Conservation (phyloP, 2,329 filamentous ascomycete genomes). For the Aspergillus proliferans region DNA sequence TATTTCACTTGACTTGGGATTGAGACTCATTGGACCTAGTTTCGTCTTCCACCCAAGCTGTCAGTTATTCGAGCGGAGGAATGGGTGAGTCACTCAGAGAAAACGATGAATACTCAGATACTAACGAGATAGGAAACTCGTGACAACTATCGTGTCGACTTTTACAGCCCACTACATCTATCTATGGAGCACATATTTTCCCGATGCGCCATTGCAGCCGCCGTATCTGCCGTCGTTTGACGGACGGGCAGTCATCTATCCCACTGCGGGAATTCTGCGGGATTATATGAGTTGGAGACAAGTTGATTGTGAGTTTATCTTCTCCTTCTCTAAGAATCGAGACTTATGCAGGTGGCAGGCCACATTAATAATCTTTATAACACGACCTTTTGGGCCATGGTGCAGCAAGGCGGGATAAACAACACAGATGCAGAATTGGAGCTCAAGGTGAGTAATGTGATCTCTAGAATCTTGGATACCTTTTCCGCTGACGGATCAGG, state of each 20-base stretch:
- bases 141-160: constrained; percentile 83
- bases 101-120: not conserved
- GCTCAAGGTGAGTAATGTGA: constrained; percentile 54
- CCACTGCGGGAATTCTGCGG: constrained; percentile 69
- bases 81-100: constrained; percentile 50
- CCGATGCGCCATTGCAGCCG: constrained; percentile 60
- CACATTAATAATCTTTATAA: constrained; percentile 99
- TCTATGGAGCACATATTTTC: constrained; percentile 71
- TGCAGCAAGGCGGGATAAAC: constrained; percentile 69
- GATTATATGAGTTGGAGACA: constrained; percentile 98
- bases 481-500: constrained; percentile 45
- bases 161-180: constrained; percentile 89
- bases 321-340: not conserved
- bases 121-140: constrained; percentile 63
- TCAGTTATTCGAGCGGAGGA: constrained; percentile 75
- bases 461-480: not conserved
- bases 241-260: constrained; percentile 84
- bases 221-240: constrained; percentile 81
- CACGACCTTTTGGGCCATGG: constrained; percentile 88
- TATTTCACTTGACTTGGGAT: not conserved
- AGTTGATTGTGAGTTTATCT: constrained; percentile 69
- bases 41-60: constrained; percentile 84
- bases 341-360: constrained; percentile 44
- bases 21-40: constrained; percentile 38
- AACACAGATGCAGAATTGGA: constrained; percentile 73